Conservation (phyloP, 192 early-diverging fungal species). For the Coemansia reversa region DNA sequence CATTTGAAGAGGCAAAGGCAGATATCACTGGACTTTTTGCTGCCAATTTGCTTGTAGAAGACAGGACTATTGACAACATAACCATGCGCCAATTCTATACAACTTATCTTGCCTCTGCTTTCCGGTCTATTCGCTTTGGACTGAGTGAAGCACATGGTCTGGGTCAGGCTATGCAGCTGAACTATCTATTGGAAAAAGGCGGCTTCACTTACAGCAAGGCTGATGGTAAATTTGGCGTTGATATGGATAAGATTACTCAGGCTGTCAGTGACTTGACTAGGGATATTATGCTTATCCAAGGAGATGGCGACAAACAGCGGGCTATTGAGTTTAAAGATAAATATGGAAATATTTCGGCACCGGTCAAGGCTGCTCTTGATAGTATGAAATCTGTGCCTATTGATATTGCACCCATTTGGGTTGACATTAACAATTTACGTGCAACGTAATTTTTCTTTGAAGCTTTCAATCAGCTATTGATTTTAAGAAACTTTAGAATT, state of each 20-base stretch:
- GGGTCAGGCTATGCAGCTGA: slow-evolving; percentile 72
- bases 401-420: slow-evolving; percentile 52
- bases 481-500: no score
- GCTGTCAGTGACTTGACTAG: slow-evolving; percentile 62
- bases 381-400: slow-evolving; percentile 55
- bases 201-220: slow-evolving; percentile 57
- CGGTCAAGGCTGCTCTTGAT: slow-evolving; percentile 57
- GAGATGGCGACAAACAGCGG: slow-evolving; percentile 63
- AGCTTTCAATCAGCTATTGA: neutral
- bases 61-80: slow-evolving; percentile 60
- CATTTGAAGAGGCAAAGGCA: slow-evolving; percentile 78
- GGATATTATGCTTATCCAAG: slow-evolving; percentile 69
- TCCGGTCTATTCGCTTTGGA: slow-evolving; percentile 71
- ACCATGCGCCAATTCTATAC: slow-evolving; percentile 64
- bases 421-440: slow-evolving; percentile 34
- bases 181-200: slow-evolving; percentile 65
- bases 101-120: slow-evolving; percentile 71
- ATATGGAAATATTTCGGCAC: slow-evolving; percentile 55
- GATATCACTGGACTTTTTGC: slow-evolving; percentile 70
- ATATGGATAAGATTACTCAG: slow-evolving; percentile 58
- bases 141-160: slow-evolving; percentile 68
- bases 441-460: no score
- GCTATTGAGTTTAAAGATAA: slow-evolving; percentile 59
- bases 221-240: slow-evolving; percentile 57
- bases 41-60: slow-evolving; percentile 59